A percentile compares a stretch with the other conserved stretches of the same genome.
These are phyloP conservation scores for Chaetomium sp. DNA, from an alignment of 2,329 filamentous ascomycete genomes.

Conservation along the genomic window DNA sequence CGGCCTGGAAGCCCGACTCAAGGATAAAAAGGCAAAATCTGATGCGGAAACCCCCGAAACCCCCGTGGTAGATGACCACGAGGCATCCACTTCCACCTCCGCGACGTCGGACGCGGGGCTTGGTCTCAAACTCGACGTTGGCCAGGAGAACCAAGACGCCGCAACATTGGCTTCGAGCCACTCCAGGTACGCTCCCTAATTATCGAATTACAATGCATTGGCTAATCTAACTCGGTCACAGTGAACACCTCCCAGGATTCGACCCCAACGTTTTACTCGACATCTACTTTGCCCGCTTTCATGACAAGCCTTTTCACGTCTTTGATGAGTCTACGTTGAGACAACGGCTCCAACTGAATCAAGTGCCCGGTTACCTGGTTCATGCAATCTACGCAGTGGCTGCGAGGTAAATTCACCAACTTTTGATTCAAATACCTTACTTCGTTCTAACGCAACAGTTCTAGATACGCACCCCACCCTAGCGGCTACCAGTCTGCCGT, in stretches of 20 bases:
- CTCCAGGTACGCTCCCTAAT: slow-evolving; percentile 27
- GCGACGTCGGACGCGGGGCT: slow-evolving; percentile 19
- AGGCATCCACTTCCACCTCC: slow-evolving; percentile 13
- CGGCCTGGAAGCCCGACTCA: slow-evolving; percentile 72
- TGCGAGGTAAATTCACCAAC: slow-evolving; percentile 43
- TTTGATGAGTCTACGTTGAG: slow-evolving; percentile 70
- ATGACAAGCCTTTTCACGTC: slow-evolving; percentile 76
- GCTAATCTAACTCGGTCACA: slow-evolving; percentile 20
- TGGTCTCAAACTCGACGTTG: slow-evolving; percentile 32
- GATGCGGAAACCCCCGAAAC: slow-evolving; percentile 25
- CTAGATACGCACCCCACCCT: slow-evolving; percentile 64
- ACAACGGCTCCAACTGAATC: slow-evolving; percentile 62
- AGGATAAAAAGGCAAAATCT: slow-evolving; percentile 52
- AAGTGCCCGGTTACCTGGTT: slow-evolving; percentile 51
- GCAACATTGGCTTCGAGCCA: slow-evolving; percentile 39
- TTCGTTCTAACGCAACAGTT: slow-evolving; percentile 16
- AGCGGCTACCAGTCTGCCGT: slow-evolving; percentile 62
- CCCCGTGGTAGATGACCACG: slow-evolving; percentile 19
- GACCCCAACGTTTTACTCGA: slow-evolving; percentile 62
- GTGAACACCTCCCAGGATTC: slow-evolving; percentile 41
- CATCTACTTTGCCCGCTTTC: slow-evolving; percentile 71
- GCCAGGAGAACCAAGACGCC: slow-evolving; percentile 32
- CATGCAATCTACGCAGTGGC: slow-evolving; percentile 56
- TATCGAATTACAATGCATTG: neutral
- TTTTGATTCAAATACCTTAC: no score